A percentile compares a stretch with the other conserved stretches of the same genome.
phyloP scores from a whole-genome alignment of 108 stramenopile species.

The Skeletonema grethae region DNA sequence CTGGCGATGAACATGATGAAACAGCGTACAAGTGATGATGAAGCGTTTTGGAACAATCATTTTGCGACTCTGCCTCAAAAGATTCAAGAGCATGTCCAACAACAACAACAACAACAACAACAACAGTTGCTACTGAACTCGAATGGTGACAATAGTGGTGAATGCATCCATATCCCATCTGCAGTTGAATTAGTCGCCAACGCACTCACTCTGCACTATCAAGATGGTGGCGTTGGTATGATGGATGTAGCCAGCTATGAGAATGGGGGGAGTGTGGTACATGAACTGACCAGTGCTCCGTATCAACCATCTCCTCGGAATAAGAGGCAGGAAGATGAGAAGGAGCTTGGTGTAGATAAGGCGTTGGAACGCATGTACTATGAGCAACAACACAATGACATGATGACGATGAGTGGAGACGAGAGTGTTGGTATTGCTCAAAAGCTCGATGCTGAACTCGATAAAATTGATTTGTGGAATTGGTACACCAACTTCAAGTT shows the following conservation, averaged over 20 bases:
- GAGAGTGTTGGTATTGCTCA: background rate
- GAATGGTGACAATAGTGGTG: background rate
- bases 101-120: background rate
- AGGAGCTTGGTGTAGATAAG: slow-evolving; percentile 7
- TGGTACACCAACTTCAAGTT: slow-evolving; percentile 29
- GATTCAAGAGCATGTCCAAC: background rate
- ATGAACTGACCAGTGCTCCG: slow-evolving; percentile 16
- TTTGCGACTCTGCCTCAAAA: background rate
- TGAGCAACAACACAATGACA: slow-evolving; percentile 12
- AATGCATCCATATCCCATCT: slow-evolving; percentile 13
- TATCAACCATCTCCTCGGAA: slow-evolving; percentile 19
- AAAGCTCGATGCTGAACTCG: background rate
- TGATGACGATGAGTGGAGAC: background rate
- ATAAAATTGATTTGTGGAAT: slow-evolving; percentile 15
- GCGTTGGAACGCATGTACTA: slow-evolving; percentile 14
- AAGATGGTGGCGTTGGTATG: slow-evolving; percentile 7
- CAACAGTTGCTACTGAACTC: background rate
- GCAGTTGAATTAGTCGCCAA: slow-evolving; percentile 17
- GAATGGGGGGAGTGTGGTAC: slow-evolving; percentile 23
- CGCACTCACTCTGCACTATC: background rate
- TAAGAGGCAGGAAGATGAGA: background rate
- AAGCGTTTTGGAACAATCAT: background rate
- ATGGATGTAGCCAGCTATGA: slow-evolving; percentile 17
- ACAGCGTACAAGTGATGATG: background rate
- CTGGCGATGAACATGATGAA: background rate